phyloP scores from a whole-genome alignment of 176 grass and related monocot species.

The Canna indica region DNA sequence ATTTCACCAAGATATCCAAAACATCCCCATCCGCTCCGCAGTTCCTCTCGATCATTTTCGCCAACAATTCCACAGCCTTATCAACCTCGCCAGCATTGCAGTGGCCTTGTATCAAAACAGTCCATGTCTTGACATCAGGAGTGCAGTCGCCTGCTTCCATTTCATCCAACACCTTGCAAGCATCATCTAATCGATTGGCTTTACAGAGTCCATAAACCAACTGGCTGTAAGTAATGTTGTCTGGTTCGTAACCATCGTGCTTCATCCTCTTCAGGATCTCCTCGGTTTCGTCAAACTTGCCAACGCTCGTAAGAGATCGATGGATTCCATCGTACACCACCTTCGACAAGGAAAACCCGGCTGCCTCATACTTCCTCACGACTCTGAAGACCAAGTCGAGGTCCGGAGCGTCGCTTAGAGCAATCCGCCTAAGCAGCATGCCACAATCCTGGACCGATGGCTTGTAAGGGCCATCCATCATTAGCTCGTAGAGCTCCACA shows the following conservation, averaged over 20 bases:
- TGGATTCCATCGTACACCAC: conserved; percentile 70
- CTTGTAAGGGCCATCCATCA: conserved; percentile 93
- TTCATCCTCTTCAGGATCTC: conserved; percentile 49
- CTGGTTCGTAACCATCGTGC: conserved; percentile 45
- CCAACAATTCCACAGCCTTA: conserved; percentile 46
- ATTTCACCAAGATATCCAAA: conserved; percentile 64
- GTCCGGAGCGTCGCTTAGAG: conserved; percentile 31
- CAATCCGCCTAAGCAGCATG: conserved; percentile 58
- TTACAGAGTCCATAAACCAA: conserved; percentile 79
- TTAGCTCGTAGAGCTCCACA: conserved; percentile 69
- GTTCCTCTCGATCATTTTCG: conserved; percentile 58
- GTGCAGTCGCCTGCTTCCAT: conserved; percentile 39
- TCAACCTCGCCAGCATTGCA: conserved; percentile 49
- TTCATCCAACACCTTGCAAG: conserved; percentile 53
- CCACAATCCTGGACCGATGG: conserved; percentile 48
- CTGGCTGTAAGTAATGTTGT: conserved; percentile 85
- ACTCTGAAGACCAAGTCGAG: conserved; percentile 62
- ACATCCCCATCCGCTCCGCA: conserved; percentile 47
- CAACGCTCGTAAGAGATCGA: conserved; percentile 52
- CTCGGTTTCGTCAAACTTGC: conserved; percentile 56
- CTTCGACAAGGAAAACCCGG: conserved; percentile 48
- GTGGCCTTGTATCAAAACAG: conserved; percentile 74
- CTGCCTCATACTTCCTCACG: conserved; percentile 46
- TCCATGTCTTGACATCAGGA: conserved; percentile 94
- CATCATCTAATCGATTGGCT: conserved; percentile 46